Conservation (phyloP, 768 basidiomycete genomes). For the Tylopilus vinaceipallidus region DNA sequence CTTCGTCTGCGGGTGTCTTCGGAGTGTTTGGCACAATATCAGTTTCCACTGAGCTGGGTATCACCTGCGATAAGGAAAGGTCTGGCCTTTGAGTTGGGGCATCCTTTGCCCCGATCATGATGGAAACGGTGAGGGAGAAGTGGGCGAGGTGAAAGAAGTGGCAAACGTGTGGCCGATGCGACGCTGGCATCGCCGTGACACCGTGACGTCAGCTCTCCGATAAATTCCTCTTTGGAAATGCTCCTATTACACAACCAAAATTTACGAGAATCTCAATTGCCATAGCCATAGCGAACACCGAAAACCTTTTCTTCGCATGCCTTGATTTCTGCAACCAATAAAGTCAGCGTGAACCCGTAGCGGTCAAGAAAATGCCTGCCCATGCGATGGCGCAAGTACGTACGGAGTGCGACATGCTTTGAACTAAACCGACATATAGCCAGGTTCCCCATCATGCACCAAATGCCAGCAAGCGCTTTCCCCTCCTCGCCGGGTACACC, state of each 20-base stretch:
- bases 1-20: constrained; percentile 92
- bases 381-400: constrained; percentile 25
- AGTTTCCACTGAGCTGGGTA: not conserved
- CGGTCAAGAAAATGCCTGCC: not conserved
- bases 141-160: not conserved
- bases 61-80: constrained; percentile 18
- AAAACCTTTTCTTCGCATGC: constrained; percentile 55
- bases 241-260: too few species aligned
- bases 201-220: constrained; percentile 17
- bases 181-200: constrained; percentile 10
- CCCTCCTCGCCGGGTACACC: constrained; percentile 35
- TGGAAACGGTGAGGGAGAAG: not conserved
- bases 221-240: not conserved
- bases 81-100: not conserved
- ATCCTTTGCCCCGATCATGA: constrained; percentile 15
- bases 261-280: too few species aligned
- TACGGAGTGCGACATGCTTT: constrained; percentile 63
- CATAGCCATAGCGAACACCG: constrained; percentile 16
- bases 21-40: constrained; percentile 47
- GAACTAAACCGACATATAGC: constrained; percentile 66
- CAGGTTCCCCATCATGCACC: constrained; percentile 64
- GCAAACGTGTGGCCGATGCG: not conserved
- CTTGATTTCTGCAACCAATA: constrained; percentile 55
- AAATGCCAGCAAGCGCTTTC: constrained; percentile 34
- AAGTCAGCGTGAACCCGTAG: not conserved